Percentiles rank a stretch among this genome's conserved stretches.
Evolutionary conservation across 306 rosid genomes (phyloP).

Genomic region (Astragalus membranaceus): DNA sequence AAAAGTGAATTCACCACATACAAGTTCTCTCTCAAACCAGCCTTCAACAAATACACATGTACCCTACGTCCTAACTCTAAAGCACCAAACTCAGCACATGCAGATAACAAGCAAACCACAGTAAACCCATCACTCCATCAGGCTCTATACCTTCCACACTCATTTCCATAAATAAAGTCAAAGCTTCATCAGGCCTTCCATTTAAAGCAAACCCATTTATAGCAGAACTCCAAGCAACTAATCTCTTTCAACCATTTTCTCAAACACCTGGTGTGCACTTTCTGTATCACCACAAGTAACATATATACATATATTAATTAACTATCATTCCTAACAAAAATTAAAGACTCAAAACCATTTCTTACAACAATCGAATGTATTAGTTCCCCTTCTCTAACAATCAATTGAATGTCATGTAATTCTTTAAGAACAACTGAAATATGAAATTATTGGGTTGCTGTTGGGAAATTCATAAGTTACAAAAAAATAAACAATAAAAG

Average conservation of each 20-base stretch:
- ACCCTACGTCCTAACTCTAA: conserved; percentile 43
- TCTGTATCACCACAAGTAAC: conserved; percentile 41
- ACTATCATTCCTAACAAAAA: conserved; percentile 49
- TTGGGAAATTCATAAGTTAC: no score
- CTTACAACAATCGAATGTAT: conserved; percentile 37
- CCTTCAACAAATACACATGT: conserved; percentile 40
- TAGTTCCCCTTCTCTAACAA: conserved; percentile 37
- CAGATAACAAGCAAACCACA: conserved; percentile 50
- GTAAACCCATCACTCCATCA: conserved; percentile 56
- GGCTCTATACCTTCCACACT: conserved; percentile 34
- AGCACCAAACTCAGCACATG: conserved; percentile 55
- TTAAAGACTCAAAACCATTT: conserved; percentile 44
- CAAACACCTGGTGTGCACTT: conserved; percentile 46
- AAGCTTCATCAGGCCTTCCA: conserved; percentile 53
- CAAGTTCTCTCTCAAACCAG: conserved; percentile 34
- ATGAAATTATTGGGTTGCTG: no score
- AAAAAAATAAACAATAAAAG: no score
- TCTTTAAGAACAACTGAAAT: no score
- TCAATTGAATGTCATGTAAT: no score
- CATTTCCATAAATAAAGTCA: conserved; percentile 50
- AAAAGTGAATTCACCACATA: conserved; percentile 38
- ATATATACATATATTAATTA: conserved; percentile 48
- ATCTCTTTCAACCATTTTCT: conserved; percentile 36
- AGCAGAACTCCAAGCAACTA: conserved; percentile 55
- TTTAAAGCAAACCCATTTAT: conserved; percentile 53